Conservation (phyloP, 352 stramenopile genomes). For the Phytophthora fragariaefolia region DNA sequence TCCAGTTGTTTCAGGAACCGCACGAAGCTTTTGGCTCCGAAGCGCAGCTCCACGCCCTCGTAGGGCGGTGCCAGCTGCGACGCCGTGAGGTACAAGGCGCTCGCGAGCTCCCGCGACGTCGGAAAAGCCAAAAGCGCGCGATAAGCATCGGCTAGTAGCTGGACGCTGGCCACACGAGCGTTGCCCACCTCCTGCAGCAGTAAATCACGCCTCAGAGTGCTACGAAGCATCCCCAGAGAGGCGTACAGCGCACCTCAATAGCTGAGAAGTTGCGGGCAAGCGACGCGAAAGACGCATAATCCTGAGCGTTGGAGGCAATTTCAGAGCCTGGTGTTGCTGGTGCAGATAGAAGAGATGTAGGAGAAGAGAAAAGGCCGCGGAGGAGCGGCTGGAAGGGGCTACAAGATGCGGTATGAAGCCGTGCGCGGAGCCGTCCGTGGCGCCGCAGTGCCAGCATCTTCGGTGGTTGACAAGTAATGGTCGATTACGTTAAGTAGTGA, state of each 20-base stretch:
- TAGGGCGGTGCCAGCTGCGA: conserved; percentile 76
- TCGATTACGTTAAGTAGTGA: background rate
- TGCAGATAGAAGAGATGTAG: conserved; percentile 11
- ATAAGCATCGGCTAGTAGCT: conserved; percentile 53
- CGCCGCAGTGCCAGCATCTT: conserved; percentile 17
- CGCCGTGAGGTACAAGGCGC: conserved; percentile 73
- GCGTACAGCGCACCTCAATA: conserved; percentile 49
- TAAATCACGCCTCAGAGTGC: conserved; percentile 1
- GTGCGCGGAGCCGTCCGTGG: conserved; percentile 12
- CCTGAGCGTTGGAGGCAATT: background rate
- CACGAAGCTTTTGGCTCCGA: conserved; percentile 69
- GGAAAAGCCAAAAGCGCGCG: conserved; percentile 43
- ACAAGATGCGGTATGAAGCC: background rate
- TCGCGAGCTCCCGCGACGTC: conserved; percentile 44
- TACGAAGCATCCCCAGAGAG: background rate
- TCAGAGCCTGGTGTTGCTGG: background rate
- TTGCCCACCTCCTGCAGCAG: conserved; percentile 49
- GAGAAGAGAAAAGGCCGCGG: conserved; percentile 1
- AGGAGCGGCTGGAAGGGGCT: background rate
- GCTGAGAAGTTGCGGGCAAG: conserved; percentile 58
- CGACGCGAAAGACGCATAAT: conserved; percentile 43
- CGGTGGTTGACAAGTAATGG: background rate
- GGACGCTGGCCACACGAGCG: conserved; percentile 61
- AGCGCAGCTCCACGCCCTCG: conserved; percentile 77
- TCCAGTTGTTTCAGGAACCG: conserved; percentile 59